Percentiles rank a stretch among this genome's conserved stretches.
phyloP scores from a whole-genome alignment of 306 rosid genomes.

The Oxytropis ochrocephala region DNA sequence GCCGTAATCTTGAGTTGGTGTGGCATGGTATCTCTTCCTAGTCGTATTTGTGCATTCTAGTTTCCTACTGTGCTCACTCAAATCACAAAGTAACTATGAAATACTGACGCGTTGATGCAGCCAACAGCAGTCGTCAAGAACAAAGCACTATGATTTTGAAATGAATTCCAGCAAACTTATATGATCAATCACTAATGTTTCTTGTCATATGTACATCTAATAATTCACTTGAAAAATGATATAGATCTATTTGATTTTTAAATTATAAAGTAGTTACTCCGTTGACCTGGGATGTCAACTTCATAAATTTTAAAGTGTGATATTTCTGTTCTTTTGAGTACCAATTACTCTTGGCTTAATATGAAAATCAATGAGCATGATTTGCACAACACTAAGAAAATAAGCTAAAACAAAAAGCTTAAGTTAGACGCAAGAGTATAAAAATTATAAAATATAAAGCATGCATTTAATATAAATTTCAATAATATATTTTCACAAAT shows the following conservation, averaged over 20 bases:
- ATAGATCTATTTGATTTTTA: not conserved
- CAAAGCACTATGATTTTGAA: not conserved
- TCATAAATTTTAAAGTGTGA: too few relatives aligned
- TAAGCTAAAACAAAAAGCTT: not conserved
- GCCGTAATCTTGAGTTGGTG: too few relatives aligned
- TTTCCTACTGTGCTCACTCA: too few relatives aligned
- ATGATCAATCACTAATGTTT: not conserved
- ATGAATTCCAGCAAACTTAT: not conserved
- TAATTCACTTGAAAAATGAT: not conserved
- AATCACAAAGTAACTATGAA: not conserved
- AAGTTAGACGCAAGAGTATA: not conserved
- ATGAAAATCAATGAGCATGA: not conserved
- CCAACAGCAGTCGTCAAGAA: not conserved
- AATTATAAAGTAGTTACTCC: not conserved
- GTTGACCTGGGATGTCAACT: not conserved
- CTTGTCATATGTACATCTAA: not conserved
- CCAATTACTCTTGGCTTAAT: not conserved
- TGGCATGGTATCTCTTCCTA: too few relatives aligned
- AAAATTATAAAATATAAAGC: not conserved
- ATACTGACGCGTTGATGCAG: not conserved
- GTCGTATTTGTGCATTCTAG: too few relatives aligned
- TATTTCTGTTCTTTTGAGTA: too few relatives aligned
- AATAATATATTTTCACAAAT: not conserved
- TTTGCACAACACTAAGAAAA: not conserved
- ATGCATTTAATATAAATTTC: not conserved